Conservation (phyloP, 805 yeast species). For the Yamadazyma olivae region DNA sequence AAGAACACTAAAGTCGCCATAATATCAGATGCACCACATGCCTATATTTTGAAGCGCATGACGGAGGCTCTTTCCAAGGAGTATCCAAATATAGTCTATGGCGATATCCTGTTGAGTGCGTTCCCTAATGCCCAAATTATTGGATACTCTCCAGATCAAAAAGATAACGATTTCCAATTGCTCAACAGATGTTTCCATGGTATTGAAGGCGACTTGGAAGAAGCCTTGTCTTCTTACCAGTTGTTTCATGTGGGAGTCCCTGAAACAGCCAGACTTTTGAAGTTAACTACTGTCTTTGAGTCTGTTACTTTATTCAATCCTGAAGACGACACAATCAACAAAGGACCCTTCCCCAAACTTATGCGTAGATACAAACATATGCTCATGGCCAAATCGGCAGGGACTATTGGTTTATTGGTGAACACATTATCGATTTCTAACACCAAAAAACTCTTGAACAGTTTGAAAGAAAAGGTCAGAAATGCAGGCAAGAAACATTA, state of each 20-base stretch:
- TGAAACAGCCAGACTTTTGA: conserved; percentile 73
- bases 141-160: conserved; percentile 31
- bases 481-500: conserved; percentile 88
- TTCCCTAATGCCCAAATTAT: conserved; percentile 36
- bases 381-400: conserved; percentile 87
- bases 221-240: conserved; percentile 40
- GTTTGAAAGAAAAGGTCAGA: conserved; percentile 57
- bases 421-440: conserved; percentile 83
- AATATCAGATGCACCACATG: conserved; percentile 75
- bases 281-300: conserved; percentile 67
- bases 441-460: conserved; percentile 64
- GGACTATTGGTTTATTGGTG: conserved; percentile 86
- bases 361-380: conserved; percentile 82
- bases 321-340: conserved; percentile 19
- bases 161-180: conserved; percentile 1
- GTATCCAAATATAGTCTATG: conserved; percentile 29
- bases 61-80: conserved; percentile 27
- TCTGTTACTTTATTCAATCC: conserved; percentile 53
- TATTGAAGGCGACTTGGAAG: conserved; percentile 16
- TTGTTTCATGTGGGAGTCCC: conserved; percentile 74
- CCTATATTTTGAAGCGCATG: conserved; percentile 41
- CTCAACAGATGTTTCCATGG: conserved; percentile 16
- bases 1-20: conserved; percentile 43
- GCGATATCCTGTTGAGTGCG: conserved; percentile 28
- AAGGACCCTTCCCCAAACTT: conserved; percentile 74